A percentile compares a stretch with the other conserved stretches of the same genome.
Evolutionary conservation across 768 basidiomycete genomes (phyloP).

Genomic region (Strobilomyces confusus): DNA sequence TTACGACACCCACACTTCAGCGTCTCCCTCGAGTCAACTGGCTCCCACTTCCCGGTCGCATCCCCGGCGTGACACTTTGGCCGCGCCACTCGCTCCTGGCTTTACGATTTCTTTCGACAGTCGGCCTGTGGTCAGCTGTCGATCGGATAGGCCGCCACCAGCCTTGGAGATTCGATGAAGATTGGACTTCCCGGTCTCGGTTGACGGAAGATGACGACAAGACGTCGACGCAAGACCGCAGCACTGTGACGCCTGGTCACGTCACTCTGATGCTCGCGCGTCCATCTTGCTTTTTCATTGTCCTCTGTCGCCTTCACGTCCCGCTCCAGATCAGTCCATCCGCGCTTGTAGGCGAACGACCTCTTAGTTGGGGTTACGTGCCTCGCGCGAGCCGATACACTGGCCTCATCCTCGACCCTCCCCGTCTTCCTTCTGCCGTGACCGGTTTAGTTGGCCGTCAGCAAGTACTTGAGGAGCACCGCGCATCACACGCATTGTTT

Average conservation of each 20-base stretch:
- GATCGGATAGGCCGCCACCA: constrained; percentile 9
- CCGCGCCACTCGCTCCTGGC: constrained; percentile 47
- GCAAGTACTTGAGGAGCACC: constrained; percentile 24
- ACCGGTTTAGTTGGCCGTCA: constrained; percentile 24
- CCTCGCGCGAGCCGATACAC: constrained; percentile 76
- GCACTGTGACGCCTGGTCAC: constrained; percentile 47
- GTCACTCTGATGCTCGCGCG: constrained; percentile 47
- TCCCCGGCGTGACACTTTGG: constrained; percentile 37
- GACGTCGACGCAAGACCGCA: constrained; percentile 71
- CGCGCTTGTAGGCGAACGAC: constrained; percentile 68
- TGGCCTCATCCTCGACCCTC: constrained; percentile 43
- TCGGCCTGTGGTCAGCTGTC: constrained; percentile 40
- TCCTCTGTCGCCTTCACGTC: constrained; percentile 39
- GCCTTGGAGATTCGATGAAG: constrained; percentile 42
- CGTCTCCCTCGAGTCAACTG: constrained; percentile 23
- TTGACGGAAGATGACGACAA: constrained; percentile 50
- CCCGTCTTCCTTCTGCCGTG: constrained; percentile 16
- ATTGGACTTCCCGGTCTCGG: constrained; percentile 49
- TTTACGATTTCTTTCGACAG: constrained; percentile 24
- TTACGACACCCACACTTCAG: constrained; percentile 30
- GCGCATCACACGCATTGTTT: constrained; percentile 36
- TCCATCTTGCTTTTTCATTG: constrained; percentile 40
- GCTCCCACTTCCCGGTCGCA: constrained; percentile 12
- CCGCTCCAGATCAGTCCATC: constrained; percentile 51
- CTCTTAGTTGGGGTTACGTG: constrained; percentile 80